These are phyloP conservation scores for Dillenia turbinata DNA, from an alignment of 164 flowering plant species.

Conservation along the genomic window DNA sequence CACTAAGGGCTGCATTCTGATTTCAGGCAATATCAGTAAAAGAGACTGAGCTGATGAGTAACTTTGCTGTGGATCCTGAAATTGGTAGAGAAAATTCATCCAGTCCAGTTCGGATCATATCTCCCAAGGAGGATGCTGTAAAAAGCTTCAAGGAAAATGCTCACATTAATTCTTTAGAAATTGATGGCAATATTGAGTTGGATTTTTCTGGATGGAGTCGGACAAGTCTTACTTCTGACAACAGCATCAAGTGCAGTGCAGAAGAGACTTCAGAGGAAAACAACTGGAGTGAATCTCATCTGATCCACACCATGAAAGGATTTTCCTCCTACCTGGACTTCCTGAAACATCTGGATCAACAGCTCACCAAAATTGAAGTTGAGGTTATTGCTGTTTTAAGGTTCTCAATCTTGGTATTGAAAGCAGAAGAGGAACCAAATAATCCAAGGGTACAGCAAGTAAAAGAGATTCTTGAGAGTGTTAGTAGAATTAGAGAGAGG, in stretches of 20 bases:
- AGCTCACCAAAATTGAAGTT: conserved; percentile 49
- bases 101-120: conserved; percentile 45
- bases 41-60: conserved; percentile 65
- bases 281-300: conserved; percentile 13
- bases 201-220: conserved; percentile 9
- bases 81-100: conserved; percentile 25
- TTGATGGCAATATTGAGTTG: conserved; percentile 14
- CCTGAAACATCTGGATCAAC: conserved; percentile 50
- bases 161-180: conserved; percentile 3
- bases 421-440: conserved; percentile 34
- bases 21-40: conserved; percentile 73
- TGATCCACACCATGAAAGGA: conserved; percentile 17
- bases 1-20: not conserved
- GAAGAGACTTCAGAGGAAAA: conserved; percentile 9
- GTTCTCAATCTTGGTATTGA: conserved; percentile 39
- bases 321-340: conserved; percentile 53
- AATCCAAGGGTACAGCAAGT: conserved; percentile 44
- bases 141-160: conserved; percentile 15
- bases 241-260: conserved; percentile 8
- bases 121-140: conserved; percentile 39
- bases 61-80: conserved; percentile 45
- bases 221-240: not conserved
- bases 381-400: conserved; percentile 51
- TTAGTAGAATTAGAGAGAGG: conserved; percentile 53
- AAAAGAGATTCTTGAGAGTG: conserved; percentile 42